These are phyloP conservation scores for Pseudophaeomoniella oleicola DNA, from an alignment of 2,329 filamentous ascomycete genomes.

Conservation along the genomic window DNA sequence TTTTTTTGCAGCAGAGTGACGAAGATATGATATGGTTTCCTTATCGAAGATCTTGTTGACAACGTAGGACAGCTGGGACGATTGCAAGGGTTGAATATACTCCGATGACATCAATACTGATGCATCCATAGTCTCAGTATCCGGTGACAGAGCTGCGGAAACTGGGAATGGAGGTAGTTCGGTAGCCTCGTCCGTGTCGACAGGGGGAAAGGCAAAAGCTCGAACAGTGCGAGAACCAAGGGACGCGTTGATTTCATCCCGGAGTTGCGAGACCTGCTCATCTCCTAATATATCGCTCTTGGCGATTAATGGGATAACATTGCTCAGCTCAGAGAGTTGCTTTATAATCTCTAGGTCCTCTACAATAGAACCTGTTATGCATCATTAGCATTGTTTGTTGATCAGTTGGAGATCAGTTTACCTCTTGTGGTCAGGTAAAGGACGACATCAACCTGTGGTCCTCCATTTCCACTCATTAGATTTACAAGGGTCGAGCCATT, in stretches of 20 bases:
- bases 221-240: slow-evolving; percentile 5
- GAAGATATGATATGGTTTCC: slow-evolving; percentile 65
- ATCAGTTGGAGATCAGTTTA: slow-evolving; percentile 25
- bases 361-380: slow-evolving; percentile 37
- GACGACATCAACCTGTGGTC: slow-evolving; percentile 69
- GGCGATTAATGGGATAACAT: slow-evolving; percentile 70
- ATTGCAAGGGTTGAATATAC: slow-evolving; percentile 66
- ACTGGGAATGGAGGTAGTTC: slow-evolving; percentile 52
- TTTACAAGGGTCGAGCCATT: slow-evolving; percentile 61
- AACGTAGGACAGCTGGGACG: slow-evolving; percentile 57
- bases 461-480: slow-evolving; percentile 67
- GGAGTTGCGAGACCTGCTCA: slow-evolving; percentile 43
- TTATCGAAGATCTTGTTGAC: slow-evolving; percentile 63
- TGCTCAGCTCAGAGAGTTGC: slow-evolving; percentile 57
- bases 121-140: slow-evolving; percentile 78
- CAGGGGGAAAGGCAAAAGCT: neutral
- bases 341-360: slow-evolving; percentile 59
- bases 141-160: slow-evolving; percentile 57
- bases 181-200: slow-evolving; percentile 35
- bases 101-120: slow-evolving; percentile 86
- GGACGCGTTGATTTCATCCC: slow-evolving; percentile 35
- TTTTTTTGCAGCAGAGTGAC: slow-evolving; percentile 71
- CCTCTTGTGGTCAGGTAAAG: slow-evolving; percentile 67
- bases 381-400: slow-evolving; percentile 6
- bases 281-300: slow-evolving; percentile 56